Evolutionary conservation across 2,329 filamentous ascomycete species (phyloP).

Genomic region (Hypoxylon sp.): DNA sequence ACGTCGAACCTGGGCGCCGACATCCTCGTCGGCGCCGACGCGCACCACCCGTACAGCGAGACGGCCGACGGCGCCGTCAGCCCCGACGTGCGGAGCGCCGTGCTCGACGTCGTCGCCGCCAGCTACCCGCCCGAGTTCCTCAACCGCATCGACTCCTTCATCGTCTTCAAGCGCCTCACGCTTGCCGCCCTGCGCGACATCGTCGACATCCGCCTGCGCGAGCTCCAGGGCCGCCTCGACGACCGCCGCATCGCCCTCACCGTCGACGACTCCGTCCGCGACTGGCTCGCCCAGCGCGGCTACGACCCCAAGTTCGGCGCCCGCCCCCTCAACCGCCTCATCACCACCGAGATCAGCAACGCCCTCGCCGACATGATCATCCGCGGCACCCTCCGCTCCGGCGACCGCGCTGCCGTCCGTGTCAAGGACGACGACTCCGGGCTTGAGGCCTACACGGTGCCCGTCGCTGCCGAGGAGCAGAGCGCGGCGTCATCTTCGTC

Average conservation of each 20-base stretch:
- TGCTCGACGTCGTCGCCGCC: conserved; percentile 85
- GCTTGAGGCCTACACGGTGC: conserved; percentile 56
- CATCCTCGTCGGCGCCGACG: conserved; percentile 81
- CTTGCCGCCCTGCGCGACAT: conserved; percentile 83
- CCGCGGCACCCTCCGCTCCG: conserved; percentile 77
- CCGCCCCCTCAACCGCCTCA: conserved; percentile 87
- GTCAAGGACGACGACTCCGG: conserved; percentile 69
- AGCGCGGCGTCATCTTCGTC: conserved; percentile 10
- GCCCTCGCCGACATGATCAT: conserved; percentile 91
- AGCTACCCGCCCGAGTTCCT: conserved; percentile 91
- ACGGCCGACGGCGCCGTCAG: conserved; percentile 73
- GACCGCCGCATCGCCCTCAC: conserved; percentile 82
- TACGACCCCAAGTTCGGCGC: conserved; percentile 94
- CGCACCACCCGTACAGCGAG: conserved; percentile 68
- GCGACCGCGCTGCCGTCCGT: conserved; percentile 74
- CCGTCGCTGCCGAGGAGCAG: conserved; percentile 15
- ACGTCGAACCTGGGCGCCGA: conserved; percentile 95
- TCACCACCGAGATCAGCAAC: conserved; percentile 89
- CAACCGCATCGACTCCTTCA: conserved; percentile 96
- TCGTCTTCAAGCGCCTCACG: conserved; percentile 90
- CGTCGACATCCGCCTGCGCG: conserved; percentile 87
- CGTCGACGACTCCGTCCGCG: conserved; percentile 74
- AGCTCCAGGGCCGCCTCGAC: conserved; percentile 83
- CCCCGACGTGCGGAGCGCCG: conserved; percentile 74
- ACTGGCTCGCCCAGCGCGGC: conserved; percentile 87